Conservation (phyloP, 495 filamentous ascomycete species). For the Durotheca rogersii region DNA sequence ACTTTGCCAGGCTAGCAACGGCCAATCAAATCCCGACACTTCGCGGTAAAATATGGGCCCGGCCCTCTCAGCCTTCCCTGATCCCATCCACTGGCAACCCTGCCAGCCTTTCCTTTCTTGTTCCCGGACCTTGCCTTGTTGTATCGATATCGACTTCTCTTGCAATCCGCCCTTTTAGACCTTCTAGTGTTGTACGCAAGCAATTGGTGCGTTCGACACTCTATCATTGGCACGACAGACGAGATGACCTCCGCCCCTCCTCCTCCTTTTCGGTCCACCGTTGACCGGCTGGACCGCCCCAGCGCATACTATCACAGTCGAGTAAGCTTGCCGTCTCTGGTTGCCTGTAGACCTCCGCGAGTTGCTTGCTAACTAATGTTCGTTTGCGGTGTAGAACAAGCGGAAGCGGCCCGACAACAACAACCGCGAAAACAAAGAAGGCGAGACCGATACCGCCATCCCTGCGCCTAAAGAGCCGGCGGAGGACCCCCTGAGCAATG, state of each 20-base stretch:
- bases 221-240: no score
- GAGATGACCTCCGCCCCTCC: constrained; percentile 2
- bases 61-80: constrained; percentile 19
- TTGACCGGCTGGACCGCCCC: constrained; percentile 84
- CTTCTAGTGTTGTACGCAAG: no score
- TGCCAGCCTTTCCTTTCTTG: constrained; percentile 2
- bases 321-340: constrained; percentile 49
- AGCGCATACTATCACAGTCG: constrained; percentile 83
- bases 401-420: constrained; percentile 62
- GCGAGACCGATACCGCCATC: constrained; percentile 46
- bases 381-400: constrained; percentile 48
- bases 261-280: constrained; percentile 55
- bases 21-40: no score
- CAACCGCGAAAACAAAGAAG: constrained; percentile 59
- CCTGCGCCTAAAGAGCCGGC: constrained; percentile 54
- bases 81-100: constrained; percentile 9
- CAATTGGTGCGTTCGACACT: no score
- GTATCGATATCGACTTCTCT: no score
- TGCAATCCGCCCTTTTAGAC: no score
- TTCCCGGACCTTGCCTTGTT: no score
- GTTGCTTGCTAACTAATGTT: constrained; percentile 14
- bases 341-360: not conserved
- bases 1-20: not conserved
- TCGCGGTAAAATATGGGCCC: constrained; percentile 14
- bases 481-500: constrained; percentile 76